Evolutionary conservation across 331 rosid genomes (phyloP).

Genomic region (Saraca asoca): DNA sequence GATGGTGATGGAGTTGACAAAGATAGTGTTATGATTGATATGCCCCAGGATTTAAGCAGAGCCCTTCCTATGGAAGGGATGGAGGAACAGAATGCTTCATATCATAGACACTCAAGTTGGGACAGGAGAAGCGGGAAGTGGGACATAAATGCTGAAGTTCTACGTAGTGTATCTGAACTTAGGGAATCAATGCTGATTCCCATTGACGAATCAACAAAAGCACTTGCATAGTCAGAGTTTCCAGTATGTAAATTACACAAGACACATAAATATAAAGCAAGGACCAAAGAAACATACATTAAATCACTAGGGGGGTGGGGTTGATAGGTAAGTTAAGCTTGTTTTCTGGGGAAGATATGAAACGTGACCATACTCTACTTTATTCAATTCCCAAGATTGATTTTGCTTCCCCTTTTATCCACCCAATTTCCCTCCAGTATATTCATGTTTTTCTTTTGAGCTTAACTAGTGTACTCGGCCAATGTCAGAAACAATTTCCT

Average conservation of each 20-base stretch:
- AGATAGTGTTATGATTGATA: conserved; percentile 38
- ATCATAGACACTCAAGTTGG: conserved; percentile 35
- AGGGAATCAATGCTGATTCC: conserved; percentile 38
- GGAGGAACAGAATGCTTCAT: conserved; percentile 38
- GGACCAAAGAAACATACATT: neutral
- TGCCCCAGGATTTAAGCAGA: conserved; percentile 45
- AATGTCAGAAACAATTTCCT: too few species aligned
- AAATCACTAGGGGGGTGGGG: neutral
- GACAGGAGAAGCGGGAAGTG: conserved; percentile 48
- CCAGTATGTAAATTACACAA: conserved; percentile 3
- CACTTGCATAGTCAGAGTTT: conserved; percentile 16
- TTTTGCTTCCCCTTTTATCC: too few species aligned
- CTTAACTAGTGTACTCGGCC: too few species aligned
- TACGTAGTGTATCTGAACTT: conserved; percentile 37
- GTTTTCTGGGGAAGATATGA: conserved; percentile 7
- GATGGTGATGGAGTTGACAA: conserved; percentile 36
- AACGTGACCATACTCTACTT: conserved; percentile 12
- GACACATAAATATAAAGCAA: conserved; percentile 28
- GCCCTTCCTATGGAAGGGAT: conserved; percentile 40
- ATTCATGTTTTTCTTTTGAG: too few species aligned
- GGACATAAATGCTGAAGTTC: conserved; percentile 44
- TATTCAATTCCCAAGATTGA: neutral
- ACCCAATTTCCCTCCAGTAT: too few species aligned
- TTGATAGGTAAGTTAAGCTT: conserved; percentile 9
- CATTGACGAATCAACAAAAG: conserved; percentile 26